Evolutionary conservation across 202 grass and related monocot species (phyloP), one percentile per base, ranked within the genome.

Genomic region (Eragrostis tef): DNA sequence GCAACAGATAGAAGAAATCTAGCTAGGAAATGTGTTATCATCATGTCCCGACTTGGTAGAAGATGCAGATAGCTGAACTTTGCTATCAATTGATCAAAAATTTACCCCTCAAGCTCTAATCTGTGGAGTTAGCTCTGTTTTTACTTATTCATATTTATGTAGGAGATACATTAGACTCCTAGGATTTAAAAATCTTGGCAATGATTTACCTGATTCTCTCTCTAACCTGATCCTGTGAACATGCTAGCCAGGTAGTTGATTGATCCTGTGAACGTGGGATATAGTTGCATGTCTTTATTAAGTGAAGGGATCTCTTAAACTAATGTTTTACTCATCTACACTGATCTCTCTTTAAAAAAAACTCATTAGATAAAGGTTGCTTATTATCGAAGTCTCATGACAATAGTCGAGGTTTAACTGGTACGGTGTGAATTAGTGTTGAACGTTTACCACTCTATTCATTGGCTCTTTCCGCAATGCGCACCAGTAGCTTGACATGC

Each of bases 211-310:
- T 87, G 73, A 82, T 31, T 82, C 64, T 52, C 24, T 45, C 22
- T 82, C 36, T 19, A 13, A 54, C 45, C 49, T 84, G 69, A 75
- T 88, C 10, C 21, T 13, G 10, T 63, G 81, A 60, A 71, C 81
- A 63, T 80, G 76, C 44, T 79, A 54, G 24, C 14, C 70, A 80
- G 52, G 48, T 84, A 75, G 63, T 70, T 79, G 39, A 21, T 68
- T 39, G 34, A 64, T 71, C 51, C 20, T 70, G 2, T 60, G 20
- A 13, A 22, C 14, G 20, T 79, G 25, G 14, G 24, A 83, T 73
- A 17, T 6, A 31, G 42, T 74, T 2, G 2, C 14, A n/a, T 25
- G 19, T 41, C 72, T 50, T 68, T 48, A 45, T 75, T 74, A 70
- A 45, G 68, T 16, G 68, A 79, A 62, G 29, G 29, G 67, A 57